These are phyloP conservation scores for Pistacia atlantica DNA, from an alignment of 345 rosid genomes.

Conservation along the genomic window DNA sequence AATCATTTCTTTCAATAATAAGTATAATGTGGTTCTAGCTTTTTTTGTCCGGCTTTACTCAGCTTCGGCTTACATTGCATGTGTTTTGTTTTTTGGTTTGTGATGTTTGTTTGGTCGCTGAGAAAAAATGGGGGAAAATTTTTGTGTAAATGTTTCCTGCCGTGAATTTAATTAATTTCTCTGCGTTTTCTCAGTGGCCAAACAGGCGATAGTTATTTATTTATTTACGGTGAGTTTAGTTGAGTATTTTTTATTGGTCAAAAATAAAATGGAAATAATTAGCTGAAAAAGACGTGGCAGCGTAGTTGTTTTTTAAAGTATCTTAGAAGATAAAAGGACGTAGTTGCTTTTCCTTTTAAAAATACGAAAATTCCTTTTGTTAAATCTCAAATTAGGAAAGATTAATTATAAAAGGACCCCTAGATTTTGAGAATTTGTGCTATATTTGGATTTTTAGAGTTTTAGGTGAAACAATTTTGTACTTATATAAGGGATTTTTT, in stretches of 20 bases:
- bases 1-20: neutral
- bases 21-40: neutral
- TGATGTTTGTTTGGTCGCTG: slow-evolving; percentile 21
- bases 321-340: neutral
- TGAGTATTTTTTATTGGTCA: neutral
- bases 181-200: slow-evolving; percentile 24
- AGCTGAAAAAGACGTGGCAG: slow-evolving; percentile 4
- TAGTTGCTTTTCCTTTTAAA: neutral
- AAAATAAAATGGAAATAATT: slow-evolving; percentile 1
- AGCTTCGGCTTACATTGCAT: neutral
- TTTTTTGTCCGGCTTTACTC: neutral
- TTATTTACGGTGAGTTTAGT: neutral
- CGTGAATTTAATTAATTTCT: neutral
- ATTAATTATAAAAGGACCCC: neutral
- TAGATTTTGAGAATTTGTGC: neutral
- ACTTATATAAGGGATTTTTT: slow-evolving; percentile 1
- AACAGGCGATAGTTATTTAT: neutral
- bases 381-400: neutral
- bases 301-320: neutral
- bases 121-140: slow-evolving; percentile 1
- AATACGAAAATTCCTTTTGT: neutral
- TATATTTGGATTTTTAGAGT: neutral
- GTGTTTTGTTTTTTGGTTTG: neutral
- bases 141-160: neutral
- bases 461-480: neutral